These are phyloP conservation scores for Telopea speciosissima DNA, from an alignment of 177 flowering plant genomes.

Conservation along the genomic window DNA sequence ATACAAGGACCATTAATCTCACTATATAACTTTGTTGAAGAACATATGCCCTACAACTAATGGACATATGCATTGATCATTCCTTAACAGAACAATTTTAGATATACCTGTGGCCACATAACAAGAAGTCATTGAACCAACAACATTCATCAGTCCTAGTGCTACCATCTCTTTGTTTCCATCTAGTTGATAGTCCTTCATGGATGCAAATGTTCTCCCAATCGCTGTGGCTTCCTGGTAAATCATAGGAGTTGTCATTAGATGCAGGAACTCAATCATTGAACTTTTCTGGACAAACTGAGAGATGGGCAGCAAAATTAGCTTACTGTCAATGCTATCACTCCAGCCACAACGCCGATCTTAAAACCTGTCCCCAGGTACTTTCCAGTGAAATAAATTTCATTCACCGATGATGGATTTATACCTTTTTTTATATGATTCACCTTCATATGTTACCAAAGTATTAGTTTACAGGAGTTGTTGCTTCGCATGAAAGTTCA, in stretches of 20 bases:
- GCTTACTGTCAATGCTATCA: conserved; percentile 86
- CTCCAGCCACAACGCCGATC: conserved; percentile 77
- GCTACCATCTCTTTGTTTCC: conserved; percentile 99
- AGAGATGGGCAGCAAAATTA: neutral
- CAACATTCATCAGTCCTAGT: conserved; percentile 80
- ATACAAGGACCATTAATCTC: neutral
- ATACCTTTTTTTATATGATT: conserved; percentile 59
- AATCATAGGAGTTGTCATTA: neutral
- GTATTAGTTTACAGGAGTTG: neutral
- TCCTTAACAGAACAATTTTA: neutral
- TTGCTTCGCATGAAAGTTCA: neutral
- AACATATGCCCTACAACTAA: neutral
- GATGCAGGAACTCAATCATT: neutral
- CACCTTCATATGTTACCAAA: conserved; percentile 47
- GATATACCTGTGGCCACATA: conserved; percentile 92
- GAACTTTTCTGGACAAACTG: neutral
- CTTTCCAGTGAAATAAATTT: conserved; percentile 66
- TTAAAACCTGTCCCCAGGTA: conserved; percentile 54
- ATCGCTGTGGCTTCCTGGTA: conserved; percentile 94
- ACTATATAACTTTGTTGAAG: neutral
- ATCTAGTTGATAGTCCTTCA: conserved; percentile 86
- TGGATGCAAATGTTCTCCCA: conserved; percentile 86
- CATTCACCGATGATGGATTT: conserved; percentile 59
- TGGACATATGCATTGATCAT: too few species aligned
- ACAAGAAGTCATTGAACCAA: conserved; percentile 94